phyloP scores from a whole-genome alignment of 805 yeast genomes.

The Starmerella bacillaris region DNA sequence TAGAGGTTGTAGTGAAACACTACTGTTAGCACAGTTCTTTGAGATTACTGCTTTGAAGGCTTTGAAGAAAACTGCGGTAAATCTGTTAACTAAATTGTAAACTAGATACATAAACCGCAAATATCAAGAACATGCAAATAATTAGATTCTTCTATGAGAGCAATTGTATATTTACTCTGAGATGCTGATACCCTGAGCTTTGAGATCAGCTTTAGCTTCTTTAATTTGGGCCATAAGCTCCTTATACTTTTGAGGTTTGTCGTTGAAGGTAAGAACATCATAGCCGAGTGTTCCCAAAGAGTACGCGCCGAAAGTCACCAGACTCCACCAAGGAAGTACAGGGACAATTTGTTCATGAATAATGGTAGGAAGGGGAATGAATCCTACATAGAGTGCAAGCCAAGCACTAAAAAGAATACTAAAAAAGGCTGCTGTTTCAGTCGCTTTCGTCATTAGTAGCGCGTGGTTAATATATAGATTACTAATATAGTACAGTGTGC shows the following conservation, averaged over 20 bases:
- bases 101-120: too few species aligned
- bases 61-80: too few species aligned
- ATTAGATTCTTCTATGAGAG: too few species aligned
- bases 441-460: conserved; percentile 55
- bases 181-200: conserved; percentile 31
- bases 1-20: too few species aligned
- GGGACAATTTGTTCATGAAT: conserved; percentile 41
- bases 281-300: conserved; percentile 51
- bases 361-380: conserved; percentile 35
- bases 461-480: too few species aligned
- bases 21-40: too few species aligned
- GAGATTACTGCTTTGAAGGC: too few species aligned
- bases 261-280: conserved; percentile 52
- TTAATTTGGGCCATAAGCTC: conserved; percentile 43
- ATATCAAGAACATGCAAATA: too few species aligned
- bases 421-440: conserved; percentile 35
- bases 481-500: too few species aligned
- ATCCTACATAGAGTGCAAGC: conserved; percentile 33
- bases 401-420: conserved; percentile 36
- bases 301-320: conserved; percentile 51
- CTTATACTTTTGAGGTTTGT: conserved; percentile 46
- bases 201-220: conserved; percentile 44
- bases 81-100: too few species aligned
- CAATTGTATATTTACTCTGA: conserved; percentile 1
- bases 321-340: conserved; percentile 50